These are phyloP conservation scores for Pichia gijzeniarum DNA, from an alignment of 805 yeast species.

Conservation along the genomic window DNA sequence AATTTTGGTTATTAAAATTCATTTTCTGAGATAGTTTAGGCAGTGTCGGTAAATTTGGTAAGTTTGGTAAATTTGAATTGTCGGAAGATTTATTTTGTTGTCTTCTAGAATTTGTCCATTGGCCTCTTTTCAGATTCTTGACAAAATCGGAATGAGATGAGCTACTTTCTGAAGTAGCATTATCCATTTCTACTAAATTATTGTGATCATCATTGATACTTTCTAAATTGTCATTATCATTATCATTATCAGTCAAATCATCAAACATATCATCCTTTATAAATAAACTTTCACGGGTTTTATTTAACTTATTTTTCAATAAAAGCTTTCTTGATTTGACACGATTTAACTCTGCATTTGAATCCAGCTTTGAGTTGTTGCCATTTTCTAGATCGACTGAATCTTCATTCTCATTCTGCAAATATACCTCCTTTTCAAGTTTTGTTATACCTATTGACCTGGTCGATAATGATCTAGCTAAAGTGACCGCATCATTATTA, in stretches of 20 bases:
- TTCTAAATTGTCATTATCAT: not conserved
- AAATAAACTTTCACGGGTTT: conserved; percentile 13
- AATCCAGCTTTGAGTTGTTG: too few relatives aligned
- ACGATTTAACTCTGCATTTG: not conserved
- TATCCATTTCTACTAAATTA: conserved; percentile 3
- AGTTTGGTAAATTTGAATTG: not conserved
- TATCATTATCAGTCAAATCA: not conserved
- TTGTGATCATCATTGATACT: not conserved
- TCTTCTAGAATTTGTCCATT: conserved; percentile 44
- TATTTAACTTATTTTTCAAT: conserved; percentile 6
- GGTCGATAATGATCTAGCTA: conserved; percentile 74
- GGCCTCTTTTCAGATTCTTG: conserved; percentile 33
- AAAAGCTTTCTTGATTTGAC: conserved; percentile 1
- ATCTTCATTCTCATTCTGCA: conserved; percentile 15
- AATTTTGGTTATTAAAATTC: not conserved
- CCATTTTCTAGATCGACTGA: too few relatives aligned
- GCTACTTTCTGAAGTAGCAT: not conserved
- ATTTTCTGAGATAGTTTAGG: not conserved
- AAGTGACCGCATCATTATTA: conserved; percentile 73
- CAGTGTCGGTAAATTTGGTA: conserved; percentile 1
- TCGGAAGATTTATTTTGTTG: conserved; percentile 1
- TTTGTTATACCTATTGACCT: conserved; percentile 56
- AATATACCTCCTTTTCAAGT: conserved; percentile 38
- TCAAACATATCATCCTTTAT: conserved; percentile 12
- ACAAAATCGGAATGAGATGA: not conserved